Percentiles rank a stretch among this genome's conserved stretches.
These are phyloP conservation scores for Ceratobasidium sp. DNA, from an alignment of 1,284 basidiomycete species.

Conservation along the genomic window DNA sequence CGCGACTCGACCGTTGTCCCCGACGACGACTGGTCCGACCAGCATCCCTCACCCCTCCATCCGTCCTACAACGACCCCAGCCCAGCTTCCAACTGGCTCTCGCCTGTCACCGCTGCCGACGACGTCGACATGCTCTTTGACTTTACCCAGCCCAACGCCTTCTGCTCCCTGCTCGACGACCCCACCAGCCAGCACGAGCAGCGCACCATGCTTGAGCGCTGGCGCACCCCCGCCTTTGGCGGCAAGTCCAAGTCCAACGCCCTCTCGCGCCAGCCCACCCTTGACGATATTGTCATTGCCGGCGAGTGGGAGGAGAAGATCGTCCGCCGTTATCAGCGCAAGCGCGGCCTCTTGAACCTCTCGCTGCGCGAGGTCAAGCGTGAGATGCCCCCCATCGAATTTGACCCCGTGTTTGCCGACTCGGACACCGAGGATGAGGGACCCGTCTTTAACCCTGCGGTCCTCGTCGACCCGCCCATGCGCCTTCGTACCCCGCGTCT, in stretches of 20 bases:
- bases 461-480: conserved; percentile 34
- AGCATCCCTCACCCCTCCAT: conserved; percentile 35
- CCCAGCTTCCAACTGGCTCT: conserved; percentile 36
- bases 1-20: conserved; percentile 3
- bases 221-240: conserved; percentile 21
- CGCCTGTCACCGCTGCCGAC: conserved; percentile 16
- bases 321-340: conserved; percentile 36
- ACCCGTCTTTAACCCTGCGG: conserved; percentile 15
- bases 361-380: conserved; percentile 39
- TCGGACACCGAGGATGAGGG: conserved; percentile 42
- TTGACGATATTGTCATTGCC: conserved; percentile 29
- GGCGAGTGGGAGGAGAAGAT: conserved; percentile 43
- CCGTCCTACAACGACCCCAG: conserved; percentile 32
- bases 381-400: conserved; percentile 43
- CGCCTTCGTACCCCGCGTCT: conserved; percentile 9
- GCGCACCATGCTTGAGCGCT: conserved; percentile 36
- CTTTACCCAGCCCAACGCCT: conserved; percentile 10
- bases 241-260: conserved; percentile 30
- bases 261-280: conserved; percentile 39
- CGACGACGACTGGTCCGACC: conserved; percentile 43
- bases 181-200: conserved; percentile 21
- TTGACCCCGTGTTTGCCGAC: conserved; percentile 43
- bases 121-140: conserved; percentile 41
- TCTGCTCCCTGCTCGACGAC: conserved; percentile 33
- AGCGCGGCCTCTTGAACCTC: conserved; percentile 25